Base-by-base conservation (phyloP, 2,329 filamentous ascomycete species). In the Penicillium concentricum region DNA sequence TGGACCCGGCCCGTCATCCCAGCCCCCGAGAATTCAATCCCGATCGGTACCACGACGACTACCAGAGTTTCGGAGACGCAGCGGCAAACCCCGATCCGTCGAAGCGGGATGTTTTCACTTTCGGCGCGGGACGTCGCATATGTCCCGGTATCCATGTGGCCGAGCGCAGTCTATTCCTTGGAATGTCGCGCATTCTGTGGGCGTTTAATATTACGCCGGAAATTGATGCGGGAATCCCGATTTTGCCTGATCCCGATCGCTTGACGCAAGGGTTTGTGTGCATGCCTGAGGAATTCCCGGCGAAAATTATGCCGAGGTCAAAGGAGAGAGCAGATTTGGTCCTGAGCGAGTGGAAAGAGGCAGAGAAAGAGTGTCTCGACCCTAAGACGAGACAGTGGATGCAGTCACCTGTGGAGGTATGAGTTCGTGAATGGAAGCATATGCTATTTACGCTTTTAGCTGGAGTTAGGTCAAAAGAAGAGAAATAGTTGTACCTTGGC, bases 81-180 rank as follows among this genome's bases (percentile, higher is more conserved):
- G 67, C 67, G 5, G 60, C 58, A 0, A 72, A 77, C 22, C 58
- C 74, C 0, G 75, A 79, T 51, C 68, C 71, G 0, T 67, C 70
- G 1, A 74, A 81, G 63, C 74, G 81, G 15, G 82, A 84, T 46
- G 77, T 81, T 9, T 84, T 82, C 66, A 77, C 75, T 0, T 86
- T 84, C 53, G 83, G 84, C 20, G 80, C 79, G 9, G 83, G 84
- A 1, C 74, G 83, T 6, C 75, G 84, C 24, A 77, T 85, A 42
- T 87, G 84, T 66, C 83, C 80, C 3, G 84, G 84, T 0, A 81
- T 83, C 30, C 80, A 84, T 51, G 73, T 86, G 2, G 81, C 81
- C 0, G 78, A 81, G 54, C 76, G 77, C 6, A 76, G 72, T 10
- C 61, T 84, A 15, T 82, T 80, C 61, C 70, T 83, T 8, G 75